These are phyloP conservation scores for Pisolithus tinctorius DNA, from an alignment of 768 basidiomycete species.

Conservation along the genomic window DNA sequence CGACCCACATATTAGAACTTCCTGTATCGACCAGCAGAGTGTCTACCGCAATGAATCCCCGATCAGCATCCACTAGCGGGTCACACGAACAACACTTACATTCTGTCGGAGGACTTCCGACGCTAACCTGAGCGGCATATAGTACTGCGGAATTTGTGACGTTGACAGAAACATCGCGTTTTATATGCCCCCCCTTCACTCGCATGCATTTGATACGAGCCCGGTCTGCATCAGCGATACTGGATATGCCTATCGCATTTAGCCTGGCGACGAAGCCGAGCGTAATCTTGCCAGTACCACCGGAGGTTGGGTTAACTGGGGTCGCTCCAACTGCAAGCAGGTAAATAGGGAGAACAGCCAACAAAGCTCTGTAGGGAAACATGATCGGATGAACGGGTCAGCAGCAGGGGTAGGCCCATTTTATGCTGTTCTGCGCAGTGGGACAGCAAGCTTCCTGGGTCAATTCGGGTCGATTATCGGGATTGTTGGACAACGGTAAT, in stretches of 20 bases:
- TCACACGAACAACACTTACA: conserved; percentile 13
- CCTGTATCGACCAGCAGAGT: conserved; percentile 27
- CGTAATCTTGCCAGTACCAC: conserved; percentile 2
- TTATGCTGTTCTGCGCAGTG: too few species aligned
- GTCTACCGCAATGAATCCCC: conserved; percentile 11
- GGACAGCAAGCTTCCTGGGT: too few species aligned
- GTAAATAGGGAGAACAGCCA: conserved; percentile 9
- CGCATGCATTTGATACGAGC: conserved; percentile 13
- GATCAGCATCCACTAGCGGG: not conserved
- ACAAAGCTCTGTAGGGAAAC: conserved; percentile 6
- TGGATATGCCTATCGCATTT: conserved; percentile 6
- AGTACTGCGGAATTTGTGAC: conserved; percentile 15
- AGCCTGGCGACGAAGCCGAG: conserved; percentile 10
- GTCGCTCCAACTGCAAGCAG: conserved; percentile 9
- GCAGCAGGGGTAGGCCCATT: too few species aligned
- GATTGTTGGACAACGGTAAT: too few species aligned
- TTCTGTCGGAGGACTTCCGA: conserved; percentile 19
- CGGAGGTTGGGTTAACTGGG: conserved; percentile 1
- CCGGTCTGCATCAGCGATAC: conserved; percentile 13
- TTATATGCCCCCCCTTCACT: not conserved
- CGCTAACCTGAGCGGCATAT: conserved; percentile 24
- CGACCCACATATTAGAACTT: conserved; percentile 28
- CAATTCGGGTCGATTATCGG: too few species aligned
- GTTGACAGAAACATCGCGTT: conserved; percentile 4
- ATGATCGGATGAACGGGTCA: not conserved